Percentiles rank a stretch among this genome's conserved stretches.
These are phyloP conservation scores for Silene conica DNA, from an alignment of 148 eudicot genomes.

Conservation along the genomic window DNA sequence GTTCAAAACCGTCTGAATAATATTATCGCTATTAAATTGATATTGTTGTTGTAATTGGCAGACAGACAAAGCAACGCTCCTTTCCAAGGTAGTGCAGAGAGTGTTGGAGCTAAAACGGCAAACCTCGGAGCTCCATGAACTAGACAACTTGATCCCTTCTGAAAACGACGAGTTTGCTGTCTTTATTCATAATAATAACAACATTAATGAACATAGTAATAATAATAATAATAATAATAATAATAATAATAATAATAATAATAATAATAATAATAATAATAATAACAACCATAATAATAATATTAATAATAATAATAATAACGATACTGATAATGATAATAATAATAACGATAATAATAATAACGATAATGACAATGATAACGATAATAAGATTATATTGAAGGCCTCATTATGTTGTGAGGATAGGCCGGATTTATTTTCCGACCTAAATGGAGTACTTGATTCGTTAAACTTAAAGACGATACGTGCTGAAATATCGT, in stretches of 20 bases:
- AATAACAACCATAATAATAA: not conserved
- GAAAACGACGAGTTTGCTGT: slow-evolving; percentile 32
- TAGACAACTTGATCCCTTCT: slow-evolving; percentile 23
- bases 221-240: too few relatives aligned
- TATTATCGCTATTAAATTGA: not conserved
- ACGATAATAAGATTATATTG: slow-evolving; percentile 13
- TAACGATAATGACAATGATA: not conserved
- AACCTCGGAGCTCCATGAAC: slow-evolving; percentile 28
- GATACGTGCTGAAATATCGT: slow-evolving; percentile 29
- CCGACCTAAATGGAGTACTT: slow-evolving; percentile 29
- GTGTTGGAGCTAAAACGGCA: slow-evolving; percentile 40
- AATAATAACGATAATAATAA: not conserved
- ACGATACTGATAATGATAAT: not conserved
- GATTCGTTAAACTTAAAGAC: slow-evolving; percentile 28
- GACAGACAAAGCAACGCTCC: slow-evolving; percentile 49
- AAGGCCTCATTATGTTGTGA: slow-evolving; percentile 40
- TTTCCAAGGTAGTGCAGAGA: slow-evolving; percentile 41
- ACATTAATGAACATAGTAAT: not conserved
- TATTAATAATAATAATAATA: too few relatives aligned
- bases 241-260: not conserved
- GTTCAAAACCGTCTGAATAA: too few relatives aligned
- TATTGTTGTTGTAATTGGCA: not conserved
- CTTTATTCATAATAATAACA: slow-evolving; percentile 11
- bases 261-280: not conserved
- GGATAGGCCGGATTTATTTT: slow-evolving; percentile 35